A percentile compares a stretch with the other conserved stretches of the same genome.
phyloP scores from a whole-genome alignment of 2,329 filamentous ascomycete species.

The Diaporthe citri region DNA sequence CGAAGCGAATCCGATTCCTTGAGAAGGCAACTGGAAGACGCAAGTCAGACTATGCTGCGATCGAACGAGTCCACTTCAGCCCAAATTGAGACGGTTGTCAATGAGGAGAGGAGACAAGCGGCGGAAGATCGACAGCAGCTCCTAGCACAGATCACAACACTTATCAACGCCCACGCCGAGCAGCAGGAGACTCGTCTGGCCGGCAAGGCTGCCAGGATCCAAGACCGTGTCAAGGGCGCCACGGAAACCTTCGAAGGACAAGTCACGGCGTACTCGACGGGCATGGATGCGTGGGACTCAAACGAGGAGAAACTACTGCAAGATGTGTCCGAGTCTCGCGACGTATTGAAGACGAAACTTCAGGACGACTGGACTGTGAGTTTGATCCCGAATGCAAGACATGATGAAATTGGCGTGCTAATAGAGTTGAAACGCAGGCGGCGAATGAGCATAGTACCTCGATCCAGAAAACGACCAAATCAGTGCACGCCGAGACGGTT shows the following conservation, averaged over 20 bases:
- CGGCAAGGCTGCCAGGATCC: slow-evolving; percentile 72
- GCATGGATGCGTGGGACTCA: slow-evolving; percentile 80
- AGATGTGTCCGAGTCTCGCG: slow-evolving; percentile 78
- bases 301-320: slow-evolving; percentile 78
- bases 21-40: slow-evolving; percentile 77
- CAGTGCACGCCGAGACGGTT: slow-evolving; percentile 91
- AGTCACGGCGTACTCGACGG: slow-evolving; percentile 74
- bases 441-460: slow-evolving; percentile 85
- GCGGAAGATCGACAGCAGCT: slow-evolving; percentile 80
- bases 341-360: slow-evolving; percentile 83
- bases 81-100: slow-evolving; percentile 76
- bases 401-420: slow-evolving; percentile 41
- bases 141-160: slow-evolving; percentile 79
- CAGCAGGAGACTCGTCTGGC: slow-evolving; percentile 79
- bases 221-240: slow-evolving; percentile 74
- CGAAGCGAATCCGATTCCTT: slow-evolving; percentile 81
- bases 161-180: slow-evolving; percentile 81
- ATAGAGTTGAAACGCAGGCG: slow-evolving; percentile 56
- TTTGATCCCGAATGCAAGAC: slow-evolving; percentile 63
- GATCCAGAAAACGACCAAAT: slow-evolving; percentile 85
- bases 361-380: slow-evolving; percentile 87
- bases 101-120: slow-evolving; percentile 81
- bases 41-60: slow-evolving; percentile 76
- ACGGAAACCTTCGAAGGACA: slow-evolving; percentile 75
- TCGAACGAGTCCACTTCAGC: slow-evolving; percentile 76